Base-by-base conservation (phyloP, 805 yeast genomes). In the Monosporozyma yasuniensis region DNA sequence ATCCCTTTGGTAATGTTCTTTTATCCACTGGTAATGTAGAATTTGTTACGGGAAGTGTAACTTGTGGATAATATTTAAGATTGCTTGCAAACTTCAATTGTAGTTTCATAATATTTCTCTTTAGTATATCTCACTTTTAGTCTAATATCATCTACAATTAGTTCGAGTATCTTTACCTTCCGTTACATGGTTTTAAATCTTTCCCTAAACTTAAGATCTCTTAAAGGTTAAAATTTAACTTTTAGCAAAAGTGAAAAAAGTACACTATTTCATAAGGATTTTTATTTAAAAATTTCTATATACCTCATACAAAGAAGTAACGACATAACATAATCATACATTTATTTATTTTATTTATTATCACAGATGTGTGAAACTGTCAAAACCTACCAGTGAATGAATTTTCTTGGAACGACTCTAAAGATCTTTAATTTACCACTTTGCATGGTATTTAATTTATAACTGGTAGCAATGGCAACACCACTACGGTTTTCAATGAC, bases 401-500 rank as follows among this genome's bases (percentile, higher is more conserved):
- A 82, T 34, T 77, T 80, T 53, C 87, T 78, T 11, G 86, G 87
- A 30, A 89, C 83, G 6, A 79, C 78, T 61, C 98, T 78, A 67
- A 82, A 93, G 3, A 90, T 86, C 54, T 86, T 77, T 11, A 91
- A 70, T 57, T 80, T 81, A 4, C 99, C 99, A 51, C 79, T 72
- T 61, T 78, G 82, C 77, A 91, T 75, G 52, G 87, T 95, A 2
- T 77, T 71, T 3, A 90, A 64, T 58, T 80, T 80, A 64, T 84
- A 85, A 42, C 84, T 75, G 42, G 79, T 81, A 50, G 75, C 77
- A 51, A 71, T 76, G 38, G 84, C 73, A 47, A 73, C 75, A 1
- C 84, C 83, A 34, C 74, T 76, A 34, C 57, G 61, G 50, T 72
- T 72, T 58, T 83, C 90, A 54, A 83, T 70, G 5, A 84, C 95